Evolutionary conservation across 2,329 filamentous ascomycete species (phyloP), one percentile per base, ranked within the genome.

Genomic region (Fusarium nelsonii): DNA sequence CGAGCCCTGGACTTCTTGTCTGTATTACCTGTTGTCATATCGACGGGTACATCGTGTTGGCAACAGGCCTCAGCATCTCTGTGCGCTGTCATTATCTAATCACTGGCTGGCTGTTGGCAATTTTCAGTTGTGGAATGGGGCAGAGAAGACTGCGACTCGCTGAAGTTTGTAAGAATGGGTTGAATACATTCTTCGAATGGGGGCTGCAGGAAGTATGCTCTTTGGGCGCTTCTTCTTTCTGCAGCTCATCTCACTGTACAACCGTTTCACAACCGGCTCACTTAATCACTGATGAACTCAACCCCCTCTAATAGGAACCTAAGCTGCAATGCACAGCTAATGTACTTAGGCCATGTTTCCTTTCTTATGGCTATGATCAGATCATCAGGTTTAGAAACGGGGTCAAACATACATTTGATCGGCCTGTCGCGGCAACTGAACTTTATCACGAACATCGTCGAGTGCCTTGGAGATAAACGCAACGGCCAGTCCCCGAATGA

Each of bases 1-100:
- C 79, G 75, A 28, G 77, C 77, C 14, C 79, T 76, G 8, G 14
- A 30, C 50, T 41, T 43, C n/a, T 18, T 16, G 5, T 34, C 49
- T 32, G n/a, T 44, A 16, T 34, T 33, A 5, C 18, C 14, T 12
- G 32, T 23, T 45, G 32, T 43, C 10, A 23, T 52, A 23, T 51
- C 44, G 3, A 51, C 28, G 18, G 43, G 7, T 28, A 23, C 23
- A 18, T 23, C 39, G 15, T 36, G 32, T 30, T 37, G 23, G 15
- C 23, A 30, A 33, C 36, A 63, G 10, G 68, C 57, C 53, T 74
- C 69, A 11, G 69, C 16, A 28, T 69, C 70, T 18, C 37, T 54
- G 6, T 51, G 33, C 12, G 44, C 16, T n/a, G 40, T 30, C 23
- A 50, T 54, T 23, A 20, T 26, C 18, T 26, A n/a, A 8, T 28